Evolutionary conservation across 495 filamentous ascomycete genomes (phyloP), one percentile per base, ranked within the genome.

Genomic region (Penicillium chermesinum): DNA sequence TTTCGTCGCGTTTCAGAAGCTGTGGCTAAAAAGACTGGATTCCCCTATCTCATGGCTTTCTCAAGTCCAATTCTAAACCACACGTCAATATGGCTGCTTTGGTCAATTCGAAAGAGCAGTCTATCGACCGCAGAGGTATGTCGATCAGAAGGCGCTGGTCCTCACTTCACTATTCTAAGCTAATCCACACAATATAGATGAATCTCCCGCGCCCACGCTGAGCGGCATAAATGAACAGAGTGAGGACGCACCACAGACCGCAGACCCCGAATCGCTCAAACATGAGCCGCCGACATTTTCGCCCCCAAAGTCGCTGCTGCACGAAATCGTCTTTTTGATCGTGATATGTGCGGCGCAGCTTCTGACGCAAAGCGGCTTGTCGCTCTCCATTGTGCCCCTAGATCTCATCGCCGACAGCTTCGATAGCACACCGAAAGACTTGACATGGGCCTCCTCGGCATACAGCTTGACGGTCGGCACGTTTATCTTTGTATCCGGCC

Each of bases 401-500:
- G 9, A 48, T 35, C 33, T 44, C 6, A 55, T 59, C 9, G 41
- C 48, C 2, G 14, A 34, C 1, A 55, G 46, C 18, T 59, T 55
- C 49, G 39, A 49, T 30, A 49, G 21, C 27, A 38, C 45, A 4
- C 41, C 57, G 0, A 47, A 60, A 15, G 57, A 69, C 32, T 52
- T 80, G 44, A 69, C 63, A 35, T 78, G 79, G 73, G 63, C 58
- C 41, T 55, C 73, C 19, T 66, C 73, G 0, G 77, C 65, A 7
- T 81, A 80, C 53, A 68, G 66, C 17, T 45, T 81, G 10, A 84
- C 80, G 0, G 72, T 83, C 14, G 82, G 82, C 8, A 79, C 79
- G 3, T 86, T 85, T 52, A 81, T 87, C 46, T 65, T 87, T 14
- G 71, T 80, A 4, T 76, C 80, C 2, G 80, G 83, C 4, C 71